phyloP scores from a whole-genome alignment of 768 basidiomycete species.

The Xerocomellus amylosporus region DNA sequence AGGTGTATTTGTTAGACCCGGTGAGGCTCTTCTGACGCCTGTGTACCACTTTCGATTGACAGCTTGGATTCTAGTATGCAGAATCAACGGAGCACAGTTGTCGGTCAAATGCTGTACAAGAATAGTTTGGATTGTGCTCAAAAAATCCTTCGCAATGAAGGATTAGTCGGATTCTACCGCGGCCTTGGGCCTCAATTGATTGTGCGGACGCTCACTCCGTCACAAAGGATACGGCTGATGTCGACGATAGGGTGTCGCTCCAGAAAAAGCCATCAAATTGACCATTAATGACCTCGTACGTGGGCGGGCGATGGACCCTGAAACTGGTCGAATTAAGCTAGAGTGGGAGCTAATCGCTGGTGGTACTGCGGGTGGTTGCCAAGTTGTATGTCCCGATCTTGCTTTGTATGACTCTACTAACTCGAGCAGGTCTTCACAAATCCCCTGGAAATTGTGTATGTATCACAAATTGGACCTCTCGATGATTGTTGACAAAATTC shows the following conservation, averaged over 20 bases:
- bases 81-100: conserved; percentile 95
- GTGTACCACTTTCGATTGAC: background rate
- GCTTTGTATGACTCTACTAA: conserved; percentile 17
- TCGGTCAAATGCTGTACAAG: conserved; percentile 95
- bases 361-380: conserved; percentile 91
- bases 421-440: conserved; percentile 85
- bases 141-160: conserved; percentile 95
- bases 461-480: background rate
- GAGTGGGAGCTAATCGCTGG: conserved; percentile 91
- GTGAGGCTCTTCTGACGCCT: conserved; percentile 33
- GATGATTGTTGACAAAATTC: background rate
- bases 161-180: conserved; percentile 92
- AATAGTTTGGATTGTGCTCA: conserved; percentile 92
- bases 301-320: conserved; percentile 81
- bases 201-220: conserved; percentile 40
- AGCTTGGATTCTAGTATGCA: conserved; percentile 64
- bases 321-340: conserved; percentile 92
- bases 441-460: conserved; percentile 93
- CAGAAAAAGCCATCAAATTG: conserved; percentile 97
- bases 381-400: conserved; percentile 71
- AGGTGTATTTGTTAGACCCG: conserved; percentile 46
- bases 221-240: conserved; percentile 5
- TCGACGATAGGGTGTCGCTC: conserved; percentile 75
- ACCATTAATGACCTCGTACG: conserved; percentile 94
- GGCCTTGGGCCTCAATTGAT: conserved; percentile 94